A percentile compares a stretch with the other conserved stretches of the same genome.
phyloP scores from a whole-genome alignment of 805 yeast species.

The Metschnikowia colocasiae region DNA sequence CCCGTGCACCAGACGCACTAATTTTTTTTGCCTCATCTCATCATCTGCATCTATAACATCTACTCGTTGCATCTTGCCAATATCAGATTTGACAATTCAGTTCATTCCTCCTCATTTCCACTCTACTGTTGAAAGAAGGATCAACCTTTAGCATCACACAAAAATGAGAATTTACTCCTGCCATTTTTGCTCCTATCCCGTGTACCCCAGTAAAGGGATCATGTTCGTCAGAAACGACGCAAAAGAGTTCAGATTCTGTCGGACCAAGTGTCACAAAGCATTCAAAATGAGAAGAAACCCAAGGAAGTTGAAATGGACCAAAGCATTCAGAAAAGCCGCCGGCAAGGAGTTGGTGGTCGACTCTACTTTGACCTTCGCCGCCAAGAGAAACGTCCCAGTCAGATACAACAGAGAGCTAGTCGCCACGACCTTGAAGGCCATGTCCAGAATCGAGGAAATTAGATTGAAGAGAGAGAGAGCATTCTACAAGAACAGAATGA shows the following conservation, averaged over 20 bases:
- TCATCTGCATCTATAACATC: conserved; percentile 4
- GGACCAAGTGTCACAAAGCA: conserved; percentile 95
- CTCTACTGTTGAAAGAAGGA: conserved; percentile 1
- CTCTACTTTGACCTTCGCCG: conserved; percentile 91
- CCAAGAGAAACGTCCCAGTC: conserved; percentile 96
- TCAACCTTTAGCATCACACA: conserved; percentile 8
- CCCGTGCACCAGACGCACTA: conserved; percentile 17
- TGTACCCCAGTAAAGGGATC: conserved; percentile 82
- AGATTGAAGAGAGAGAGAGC: conserved; percentile 96
- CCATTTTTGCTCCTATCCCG: conserved; percentile 97
- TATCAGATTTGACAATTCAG: conserved; percentile 3
- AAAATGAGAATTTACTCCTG: conserved; percentile 84
- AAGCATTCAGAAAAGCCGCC: conserved; percentile 98
- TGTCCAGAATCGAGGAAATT: conserved; percentile 94
- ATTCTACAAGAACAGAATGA: conserved; percentile 99
- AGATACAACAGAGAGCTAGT: conserved; percentile 96
- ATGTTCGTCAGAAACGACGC: conserved; percentile 98
- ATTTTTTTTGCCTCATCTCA: conserved; percentile 18
- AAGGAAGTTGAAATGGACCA: conserved; percentile 96
- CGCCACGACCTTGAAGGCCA: conserved; percentile 88
- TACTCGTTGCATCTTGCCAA: conserved; percentile 5
- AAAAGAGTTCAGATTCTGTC: conserved; percentile 94
- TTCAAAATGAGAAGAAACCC: conserved; percentile 99
- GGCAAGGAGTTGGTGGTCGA: conserved; percentile 98
- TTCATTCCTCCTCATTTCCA: conserved; percentile 3